These are phyloP conservation scores for Triticum dicoccoides DNA, from an alignment of 176 grass and related monocot species.

Conservation along the genomic window DNA sequence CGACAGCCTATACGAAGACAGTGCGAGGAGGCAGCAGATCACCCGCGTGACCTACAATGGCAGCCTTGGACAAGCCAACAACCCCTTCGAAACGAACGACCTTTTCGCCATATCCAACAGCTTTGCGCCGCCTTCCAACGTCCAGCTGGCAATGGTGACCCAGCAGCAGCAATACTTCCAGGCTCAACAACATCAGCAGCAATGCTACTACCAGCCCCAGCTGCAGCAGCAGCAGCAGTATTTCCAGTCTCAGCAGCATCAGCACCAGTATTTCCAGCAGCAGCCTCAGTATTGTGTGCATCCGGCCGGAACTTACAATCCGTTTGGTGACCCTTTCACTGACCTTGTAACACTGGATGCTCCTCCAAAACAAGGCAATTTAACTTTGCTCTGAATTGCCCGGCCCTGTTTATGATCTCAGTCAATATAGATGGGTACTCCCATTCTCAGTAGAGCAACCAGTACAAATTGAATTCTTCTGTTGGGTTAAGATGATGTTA, in stretches of 20 bases:
- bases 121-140: constrained; percentile 56
- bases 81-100: constrained; percentile 54
- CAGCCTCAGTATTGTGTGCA: constrained; percentile 20
- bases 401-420: constrained; percentile 1
- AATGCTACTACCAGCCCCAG: constrained; percentile 16
- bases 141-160: constrained; percentile 62
- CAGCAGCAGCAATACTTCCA: constrained; percentile 49
- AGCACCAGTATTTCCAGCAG: constrained; percentile 33
- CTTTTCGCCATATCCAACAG: constrained; percentile 63
- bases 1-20: constrained; percentile 88
- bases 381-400: constrained; percentile 46
- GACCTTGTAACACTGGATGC: constrained; percentile 31
- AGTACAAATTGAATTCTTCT: constrained; percentile 16
- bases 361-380: constrained; percentile 42
- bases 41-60: constrained; percentile 40
- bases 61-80: constrained; percentile 44
- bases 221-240: constrained; percentile 19
- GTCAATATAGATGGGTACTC: background rate
- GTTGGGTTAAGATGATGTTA: constrained; percentile 30
- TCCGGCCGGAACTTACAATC: constrained; percentile 40
- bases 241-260: constrained; percentile 24
- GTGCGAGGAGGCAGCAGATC: constrained; percentile 74
- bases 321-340: constrained; percentile 66
- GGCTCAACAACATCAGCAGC: constrained; percentile 27
- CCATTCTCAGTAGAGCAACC: constrained; percentile 31